Evolutionary conservation across 2,329 filamentous ascomycete genomes (phyloP).

Genomic region (Apiospora rasikravindrae): DNA sequence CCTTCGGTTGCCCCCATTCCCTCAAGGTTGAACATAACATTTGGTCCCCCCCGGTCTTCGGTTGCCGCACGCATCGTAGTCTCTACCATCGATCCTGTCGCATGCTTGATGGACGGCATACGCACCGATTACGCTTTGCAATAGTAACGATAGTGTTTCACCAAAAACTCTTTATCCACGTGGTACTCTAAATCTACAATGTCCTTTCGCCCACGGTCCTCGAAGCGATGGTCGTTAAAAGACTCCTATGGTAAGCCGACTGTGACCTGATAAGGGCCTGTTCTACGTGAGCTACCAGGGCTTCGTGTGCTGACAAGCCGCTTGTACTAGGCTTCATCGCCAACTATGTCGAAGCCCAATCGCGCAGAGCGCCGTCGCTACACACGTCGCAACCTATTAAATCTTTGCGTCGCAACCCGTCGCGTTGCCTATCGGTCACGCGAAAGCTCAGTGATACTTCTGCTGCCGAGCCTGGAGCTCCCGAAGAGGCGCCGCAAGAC

Average conservation of each 20-base stretch:
- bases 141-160: slow-evolving; percentile 3
- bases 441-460: background rate
- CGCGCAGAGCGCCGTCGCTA: slow-evolving; percentile 22
- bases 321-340: slow-evolving; percentile 38
- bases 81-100: background rate
- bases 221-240: slow-evolving; percentile 39
- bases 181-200: slow-evolving; percentile 25
- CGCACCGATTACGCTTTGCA: slow-evolving; percentile 4
- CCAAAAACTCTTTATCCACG: background rate
- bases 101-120: background rate
- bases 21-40: background rate
- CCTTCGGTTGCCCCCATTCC: background rate
- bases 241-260: slow-evolving; percentile 39
- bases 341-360: slow-evolving; percentile 35
- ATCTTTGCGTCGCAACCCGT: background rate
- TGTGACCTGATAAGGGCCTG: background rate
- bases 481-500: background rate
- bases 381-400: slow-evolving; percentile 19
- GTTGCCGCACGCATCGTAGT: background rate
- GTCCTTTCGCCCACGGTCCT: slow-evolving; percentile 31
- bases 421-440: background rate
- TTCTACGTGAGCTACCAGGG: background rate
- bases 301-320: slow-evolving; percentile 17
- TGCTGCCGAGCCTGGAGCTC: background rate
- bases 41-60: background rate